Percentiles rank a stretch among this genome's conserved stretches.
Conservation (phyloP, 2,329 filamentous ascomycete genomes). For the Fusarium sororula region DNA sequence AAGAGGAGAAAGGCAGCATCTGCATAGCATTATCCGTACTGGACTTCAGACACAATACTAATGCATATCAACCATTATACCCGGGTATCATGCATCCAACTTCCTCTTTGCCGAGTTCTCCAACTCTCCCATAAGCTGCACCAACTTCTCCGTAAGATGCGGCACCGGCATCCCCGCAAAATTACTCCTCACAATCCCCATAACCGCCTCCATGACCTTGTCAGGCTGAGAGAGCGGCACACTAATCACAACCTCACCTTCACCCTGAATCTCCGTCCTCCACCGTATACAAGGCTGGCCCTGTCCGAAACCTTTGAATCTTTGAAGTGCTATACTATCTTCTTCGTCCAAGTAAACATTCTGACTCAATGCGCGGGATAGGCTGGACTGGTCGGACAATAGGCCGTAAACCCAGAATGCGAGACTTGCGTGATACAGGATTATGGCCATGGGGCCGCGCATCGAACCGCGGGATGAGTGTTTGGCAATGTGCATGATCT, state of each 20-base stretch:
- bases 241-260: slow-evolving; percentile 5
- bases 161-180: slow-evolving; percentile 13
- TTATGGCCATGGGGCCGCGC: slow-evolving; percentile 38
- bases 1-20: neutral
- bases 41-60: neutral
- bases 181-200: slow-evolving; percentile 14
- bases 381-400: neutral
- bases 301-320: slow-evolving; percentile 26
- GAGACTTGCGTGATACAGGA: slow-evolving; percentile 42
- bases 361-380: neutral
- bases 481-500: slow-evolving; percentile 38
- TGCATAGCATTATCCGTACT: neutral
- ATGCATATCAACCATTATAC: no score
- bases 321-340: slow-evolving; percentile 10
- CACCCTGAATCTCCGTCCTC: neutral
- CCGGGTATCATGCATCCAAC: slow-evolving; percentile 12
- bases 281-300: slow-evolving; percentile 26
- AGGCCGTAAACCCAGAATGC: slow-evolving; percentile 43
- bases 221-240: slow-evolving; percentile 20
- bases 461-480: slow-evolving; percentile 26
- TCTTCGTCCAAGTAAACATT: slow-evolving; percentile 10
- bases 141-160: slow-evolving; percentile 23
- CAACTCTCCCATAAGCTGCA: slow-evolving; percentile 29
- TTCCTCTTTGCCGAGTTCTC: slow-evolving; percentile 29
- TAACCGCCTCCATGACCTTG: slow-evolving; percentile 25